Conservation (phyloP, 2,329 filamentous ascomycete genomes). For the Fusarium papillatum region DNA sequence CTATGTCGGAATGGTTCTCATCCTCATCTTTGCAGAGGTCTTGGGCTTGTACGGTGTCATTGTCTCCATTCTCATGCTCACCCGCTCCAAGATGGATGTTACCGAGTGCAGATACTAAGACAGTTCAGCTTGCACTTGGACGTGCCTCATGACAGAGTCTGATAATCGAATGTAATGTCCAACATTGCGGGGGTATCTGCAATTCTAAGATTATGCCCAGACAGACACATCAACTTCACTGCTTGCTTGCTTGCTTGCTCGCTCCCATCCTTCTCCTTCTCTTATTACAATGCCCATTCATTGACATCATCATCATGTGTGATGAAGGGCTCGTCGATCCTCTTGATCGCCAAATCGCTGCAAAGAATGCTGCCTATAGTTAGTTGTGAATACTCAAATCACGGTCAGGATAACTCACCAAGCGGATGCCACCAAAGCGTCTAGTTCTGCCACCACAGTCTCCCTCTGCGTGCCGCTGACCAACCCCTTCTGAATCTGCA, state of each 20-base stretch:
- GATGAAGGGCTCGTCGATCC: slow-evolving; percentile 94
- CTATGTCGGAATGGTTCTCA: slow-evolving; percentile 62
- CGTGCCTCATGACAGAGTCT: neutral
- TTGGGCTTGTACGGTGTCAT: slow-evolving; percentile 61
- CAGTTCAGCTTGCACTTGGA: neutral
- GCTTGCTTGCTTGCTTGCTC: slow-evolving; percentile 26
- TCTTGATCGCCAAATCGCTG: slow-evolving; percentile 94
- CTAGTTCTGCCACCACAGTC: slow-evolving; percentile 87
- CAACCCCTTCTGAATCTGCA: slow-evolving; percentile 83
- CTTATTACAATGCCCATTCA: slow-evolving; percentile 80
- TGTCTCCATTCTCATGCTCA: slow-evolving; percentile 63
- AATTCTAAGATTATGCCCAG: slow-evolving; percentile 43
- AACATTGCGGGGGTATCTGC: slow-evolving; percentile 43
- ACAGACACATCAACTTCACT: slow-evolving; percentile 29
- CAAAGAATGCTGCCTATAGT: slow-evolving; percentile 81
- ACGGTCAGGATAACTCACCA: slow-evolving; percentile 70
- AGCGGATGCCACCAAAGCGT: slow-evolving; percentile 89
- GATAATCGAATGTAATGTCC: slow-evolving; percentile 24
- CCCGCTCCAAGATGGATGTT: slow-evolving; percentile 54
- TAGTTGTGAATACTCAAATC: neutral
- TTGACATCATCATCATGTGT: slow-evolving; percentile 77
- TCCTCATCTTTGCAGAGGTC: slow-evolving; percentile 62
- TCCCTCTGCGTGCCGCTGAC: slow-evolving; percentile 81
- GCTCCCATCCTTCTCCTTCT: slow-evolving; percentile 20
- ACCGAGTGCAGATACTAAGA: slow-evolving; percentile 54